phyloP scores from a whole-genome alignment of 225 moss, liverwort and hornwort genomes.

The Lunularia cruciata region DNA sequence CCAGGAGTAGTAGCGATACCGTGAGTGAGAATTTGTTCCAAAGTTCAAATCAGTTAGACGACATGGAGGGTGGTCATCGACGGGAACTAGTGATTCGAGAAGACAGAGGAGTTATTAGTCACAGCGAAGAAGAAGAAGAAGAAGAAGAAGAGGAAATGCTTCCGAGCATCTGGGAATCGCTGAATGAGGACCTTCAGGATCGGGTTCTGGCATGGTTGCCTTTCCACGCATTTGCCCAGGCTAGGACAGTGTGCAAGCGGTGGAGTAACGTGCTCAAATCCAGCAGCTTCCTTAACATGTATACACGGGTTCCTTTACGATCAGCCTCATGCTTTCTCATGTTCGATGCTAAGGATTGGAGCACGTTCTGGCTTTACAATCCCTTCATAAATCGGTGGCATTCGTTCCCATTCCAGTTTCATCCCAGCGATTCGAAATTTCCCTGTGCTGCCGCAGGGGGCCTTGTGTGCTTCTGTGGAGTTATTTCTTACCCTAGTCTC shows the following conservation, averaged over 20 bases:
- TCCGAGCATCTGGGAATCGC: slow-evolving; percentile 19
- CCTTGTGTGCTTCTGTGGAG: slow-evolving; percentile 33
- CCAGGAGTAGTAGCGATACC: too few relatives aligned
- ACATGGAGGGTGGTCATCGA: background rate
- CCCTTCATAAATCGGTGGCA: slow-evolving; percentile 28
- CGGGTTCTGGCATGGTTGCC: slow-evolving; percentile 32
- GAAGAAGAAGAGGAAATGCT: slow-evolving; percentile 15
- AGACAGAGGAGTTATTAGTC: background rate
- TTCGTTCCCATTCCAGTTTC: slow-evolving; percentile 21
- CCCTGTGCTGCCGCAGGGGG: slow-evolving; percentile 37
- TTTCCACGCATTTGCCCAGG: slow-evolving; percentile 28
- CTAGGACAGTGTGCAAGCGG: slow-evolving; percentile 28
- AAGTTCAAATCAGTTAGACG: too few relatives aligned
- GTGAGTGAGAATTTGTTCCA: too few relatives aligned
- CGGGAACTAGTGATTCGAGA: background rate
- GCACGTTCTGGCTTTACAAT: slow-evolving; percentile 30
- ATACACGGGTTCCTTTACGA: background rate
- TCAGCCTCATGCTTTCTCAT: slow-evolving; percentile 18
- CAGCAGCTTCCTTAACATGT: slow-evolving; percentile 20
- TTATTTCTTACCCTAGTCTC: slow-evolving; percentile 23
- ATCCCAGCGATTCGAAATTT: slow-evolving; percentile 22
- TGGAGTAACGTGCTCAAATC: slow-evolving; percentile 15
- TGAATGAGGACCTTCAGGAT: slow-evolving; percentile 31
- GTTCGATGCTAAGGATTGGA: slow-evolving; percentile 39
- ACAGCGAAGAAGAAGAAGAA: too few relatives aligned